Percentiles rank a stretch among this genome's conserved stretches.
Conservation (phyloP, 768 basidiomycete species). For the Rhizopogon salebrosus region DNA sequence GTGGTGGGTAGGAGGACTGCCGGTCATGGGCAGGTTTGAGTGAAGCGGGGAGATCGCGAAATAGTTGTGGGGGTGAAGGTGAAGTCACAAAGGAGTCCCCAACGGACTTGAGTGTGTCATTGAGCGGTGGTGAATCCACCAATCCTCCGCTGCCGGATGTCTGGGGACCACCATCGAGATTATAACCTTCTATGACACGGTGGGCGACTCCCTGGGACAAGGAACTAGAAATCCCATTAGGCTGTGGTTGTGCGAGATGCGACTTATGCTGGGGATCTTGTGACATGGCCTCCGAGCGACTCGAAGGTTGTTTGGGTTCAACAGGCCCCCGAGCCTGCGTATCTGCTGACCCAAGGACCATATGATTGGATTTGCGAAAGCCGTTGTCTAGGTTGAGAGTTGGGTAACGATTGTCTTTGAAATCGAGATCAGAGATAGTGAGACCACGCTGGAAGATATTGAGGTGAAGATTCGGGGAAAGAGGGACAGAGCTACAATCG, state of each 20-base stretch:
- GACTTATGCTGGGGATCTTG: constrained; percentile 19
- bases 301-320: constrained; percentile 6
- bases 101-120: constrained; percentile 28
- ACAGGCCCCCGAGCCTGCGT: constrained; percentile 19
- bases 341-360: constrained; percentile 26
- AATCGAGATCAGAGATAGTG: constrained; percentile 53
- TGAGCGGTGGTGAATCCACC: constrained; percentile 22
- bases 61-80: constrained; percentile 14
- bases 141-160: constrained; percentile 15
- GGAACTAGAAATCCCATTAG: constrained; percentile 38
- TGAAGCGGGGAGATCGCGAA: constrained; percentile 24
- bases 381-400: constrained; percentile 23
- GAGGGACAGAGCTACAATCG: constrained; percentile 26
- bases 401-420: constrained; percentile 59
- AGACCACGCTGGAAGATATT: constrained; percentile 48
- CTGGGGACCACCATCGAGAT: constrained; percentile 38
- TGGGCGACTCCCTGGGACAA: constrained; percentile 38
- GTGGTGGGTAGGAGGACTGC: constrained; percentile 40
- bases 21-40: constrained; percentile 39
- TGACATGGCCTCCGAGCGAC: constrained; percentile 14
- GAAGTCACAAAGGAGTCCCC: constrained; percentile 20
- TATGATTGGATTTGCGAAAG: constrained; percentile 20
- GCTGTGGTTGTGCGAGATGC: constrained; percentile 26
- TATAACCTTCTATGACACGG: constrained; percentile 48
- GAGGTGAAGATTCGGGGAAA: constrained; percentile 30